These are phyloP conservation scores for Trichomonascus vanleenenianus DNA, from an alignment of 805 yeast species.

Conservation along the genomic window DNA sequence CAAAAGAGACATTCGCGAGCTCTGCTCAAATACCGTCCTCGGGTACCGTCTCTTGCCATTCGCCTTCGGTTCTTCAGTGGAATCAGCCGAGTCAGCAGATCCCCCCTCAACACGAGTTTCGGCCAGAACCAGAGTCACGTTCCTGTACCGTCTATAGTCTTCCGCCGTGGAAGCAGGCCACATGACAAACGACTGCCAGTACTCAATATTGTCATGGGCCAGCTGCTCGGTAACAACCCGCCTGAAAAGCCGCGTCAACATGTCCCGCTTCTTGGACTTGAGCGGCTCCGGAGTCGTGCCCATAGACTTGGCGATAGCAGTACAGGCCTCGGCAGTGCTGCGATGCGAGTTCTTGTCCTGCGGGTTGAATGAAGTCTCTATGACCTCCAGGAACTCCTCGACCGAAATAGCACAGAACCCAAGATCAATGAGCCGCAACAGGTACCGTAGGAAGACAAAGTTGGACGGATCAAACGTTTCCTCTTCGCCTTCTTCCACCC, in stretches of 20 bases:
- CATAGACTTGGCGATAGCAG: constrained; percentile 47
- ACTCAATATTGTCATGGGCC: constrained; percentile 61
- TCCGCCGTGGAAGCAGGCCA: constrained; percentile 51
- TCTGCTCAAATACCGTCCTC: constrained; percentile 56
- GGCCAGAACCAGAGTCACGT: constrained; percentile 38
- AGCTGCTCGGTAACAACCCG: constrained; percentile 48
- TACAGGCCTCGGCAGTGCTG: constrained; percentile 59
- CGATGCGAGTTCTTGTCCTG: constrained; percentile 75
- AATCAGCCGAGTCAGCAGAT: not conserved
- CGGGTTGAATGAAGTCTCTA: constrained; percentile 44
- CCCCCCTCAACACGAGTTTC: constrained; percentile 13
- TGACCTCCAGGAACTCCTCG: constrained; percentile 44
- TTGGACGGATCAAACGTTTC: constrained; percentile 60
- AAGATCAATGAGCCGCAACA: constrained; percentile 43
- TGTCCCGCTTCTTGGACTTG: constrained; percentile 5
- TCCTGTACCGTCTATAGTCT: constrained; percentile 50
- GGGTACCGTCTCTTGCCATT: constrained; percentile 24
- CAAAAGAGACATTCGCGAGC: constrained; percentile 52
- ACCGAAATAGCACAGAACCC: constrained; percentile 38
- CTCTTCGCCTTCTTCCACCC: constrained; percentile 21
- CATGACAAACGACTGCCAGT: constrained; percentile 74
- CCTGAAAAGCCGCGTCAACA: constrained; percentile 34
- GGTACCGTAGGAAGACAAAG: constrained; percentile 46
- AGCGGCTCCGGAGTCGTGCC: constrained; percentile 11
- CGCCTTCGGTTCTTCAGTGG: too few species aligned